These are phyloP conservation scores for Ampelomyces quisqualis DNA, from an alignment of 2,329 filamentous ascomycete species.

Conservation along the genomic window DNA sequence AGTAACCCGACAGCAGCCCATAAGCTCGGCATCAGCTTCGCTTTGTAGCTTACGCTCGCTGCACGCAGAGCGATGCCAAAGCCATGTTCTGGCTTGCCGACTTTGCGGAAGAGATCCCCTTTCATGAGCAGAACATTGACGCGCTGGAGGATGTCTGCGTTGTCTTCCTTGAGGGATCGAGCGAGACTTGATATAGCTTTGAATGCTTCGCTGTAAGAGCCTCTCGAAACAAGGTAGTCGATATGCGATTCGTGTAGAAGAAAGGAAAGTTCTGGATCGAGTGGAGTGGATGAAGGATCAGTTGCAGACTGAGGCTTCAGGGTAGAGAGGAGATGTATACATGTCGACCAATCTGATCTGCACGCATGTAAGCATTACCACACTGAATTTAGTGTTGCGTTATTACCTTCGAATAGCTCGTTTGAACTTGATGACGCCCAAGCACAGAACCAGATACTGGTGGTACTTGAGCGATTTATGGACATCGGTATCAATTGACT, in stretches of 20 bases:
- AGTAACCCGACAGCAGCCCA: conserved; percentile 72
- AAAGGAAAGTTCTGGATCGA: conserved; percentile 61
- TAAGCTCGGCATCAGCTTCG: conserved; percentile 66
- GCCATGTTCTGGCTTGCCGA: conserved; percentile 69
- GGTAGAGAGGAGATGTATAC: conserved; percentile 58
- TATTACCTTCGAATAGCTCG: conserved; percentile 58
- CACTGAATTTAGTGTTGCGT: conserved; percentile 11
- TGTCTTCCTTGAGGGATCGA: conserved; percentile 54
- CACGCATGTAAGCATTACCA: neutral
- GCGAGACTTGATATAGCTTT: conserved; percentile 56
- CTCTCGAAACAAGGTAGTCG: conserved; percentile 58
- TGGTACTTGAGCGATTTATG: conserved; percentile 74
- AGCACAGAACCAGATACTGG: conserved; percentile 70
- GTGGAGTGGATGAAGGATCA: conserved; percentile 42
- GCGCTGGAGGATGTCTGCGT: conserved; percentile 65
- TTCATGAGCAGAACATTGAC: conserved; percentile 73
- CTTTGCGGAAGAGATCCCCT: conserved; percentile 66
- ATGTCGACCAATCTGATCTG: conserved; percentile 59
- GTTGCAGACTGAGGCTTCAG: conserved; percentile 54
- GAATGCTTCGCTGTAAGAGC: conserved; percentile 56
- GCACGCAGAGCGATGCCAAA: conserved; percentile 78
- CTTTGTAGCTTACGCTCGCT: conserved; percentile 69
- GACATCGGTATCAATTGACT: conserved; percentile 60
- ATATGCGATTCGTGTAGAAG: conserved; percentile 62
- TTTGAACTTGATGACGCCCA: conserved; percentile 65